phyloP scores from a whole-genome alignment of 148 eudicot species.

The Chenopodium album region DNA sequence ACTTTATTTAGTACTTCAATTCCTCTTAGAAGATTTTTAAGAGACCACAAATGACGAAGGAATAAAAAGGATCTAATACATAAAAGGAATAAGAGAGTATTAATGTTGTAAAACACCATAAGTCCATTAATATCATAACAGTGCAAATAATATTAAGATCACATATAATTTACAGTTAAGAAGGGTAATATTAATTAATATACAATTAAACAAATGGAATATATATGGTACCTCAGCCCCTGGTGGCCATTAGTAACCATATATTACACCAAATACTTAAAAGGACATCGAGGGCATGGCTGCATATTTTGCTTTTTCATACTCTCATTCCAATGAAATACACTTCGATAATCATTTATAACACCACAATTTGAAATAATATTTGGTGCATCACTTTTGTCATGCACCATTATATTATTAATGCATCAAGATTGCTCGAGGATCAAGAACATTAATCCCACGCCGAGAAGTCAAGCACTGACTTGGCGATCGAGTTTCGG shows the following conservation, averaged over 20 bases:
- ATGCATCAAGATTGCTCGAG: constrained; percentile 16
- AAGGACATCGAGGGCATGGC: not conserved
- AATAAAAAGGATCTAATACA: no score
- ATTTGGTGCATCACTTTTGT: not conserved
- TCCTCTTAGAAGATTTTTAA: no score
- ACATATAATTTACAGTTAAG: not conserved
- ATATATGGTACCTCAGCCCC: not conserved
- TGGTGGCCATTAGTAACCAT: not conserved
- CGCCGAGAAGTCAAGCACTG: constrained; percentile 12
- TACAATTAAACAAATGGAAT: not conserved
- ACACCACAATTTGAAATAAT: not conserved
- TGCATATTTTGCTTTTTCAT: constrained; percentile 8
- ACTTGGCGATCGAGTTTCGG: constrained; percentile 17
- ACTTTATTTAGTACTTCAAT: no score
- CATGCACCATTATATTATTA: not conserved
- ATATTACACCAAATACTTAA: not conserved
- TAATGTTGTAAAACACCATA: no score
- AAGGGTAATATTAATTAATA: not conserved
- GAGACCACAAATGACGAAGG: no score
- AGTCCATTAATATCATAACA: no score
- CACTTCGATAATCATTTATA: not conserved
- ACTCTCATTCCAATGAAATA: not conserved
- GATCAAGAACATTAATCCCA: constrained; percentile 15
- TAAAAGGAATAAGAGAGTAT: no score
- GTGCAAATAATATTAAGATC: not conserved